Evolutionary conservation across 2,329 filamentous ascomycete species (phyloP).

Genomic region (Aspergillus jensenii): DNA sequence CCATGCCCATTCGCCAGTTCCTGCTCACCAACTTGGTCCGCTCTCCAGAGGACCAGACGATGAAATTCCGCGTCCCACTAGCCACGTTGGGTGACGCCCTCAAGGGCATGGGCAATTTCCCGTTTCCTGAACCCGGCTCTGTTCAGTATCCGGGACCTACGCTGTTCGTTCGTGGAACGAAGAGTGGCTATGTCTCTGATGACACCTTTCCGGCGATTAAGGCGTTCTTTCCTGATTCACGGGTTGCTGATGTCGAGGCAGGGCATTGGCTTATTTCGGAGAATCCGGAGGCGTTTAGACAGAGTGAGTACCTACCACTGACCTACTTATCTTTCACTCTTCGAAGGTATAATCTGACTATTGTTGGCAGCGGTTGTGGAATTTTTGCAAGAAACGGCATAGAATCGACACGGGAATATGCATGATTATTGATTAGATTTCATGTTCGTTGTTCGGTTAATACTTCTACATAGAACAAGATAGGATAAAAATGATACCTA

Average conservation of each 20-base stretch:
- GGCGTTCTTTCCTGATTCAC: constrained; percentile 42
- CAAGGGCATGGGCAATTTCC: constrained; percentile 81
- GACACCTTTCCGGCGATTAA: constrained; percentile 42
- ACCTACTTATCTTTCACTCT: not conserved
- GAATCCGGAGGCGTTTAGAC: constrained; percentile 44
- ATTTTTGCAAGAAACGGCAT: constrained; percentile 28
- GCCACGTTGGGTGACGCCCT: constrained; percentile 66
- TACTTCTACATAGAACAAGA: not conserved
- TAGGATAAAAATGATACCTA: not conserved
- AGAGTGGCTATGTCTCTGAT: constrained; percentile 41
- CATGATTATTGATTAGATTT: not conserved
- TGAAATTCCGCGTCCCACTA: constrained; percentile 79
- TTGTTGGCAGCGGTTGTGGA: constrained; percentile 31
- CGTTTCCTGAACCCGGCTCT: constrained; percentile 71
- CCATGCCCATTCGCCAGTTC: constrained; percentile 81
- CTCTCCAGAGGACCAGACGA: constrained; percentile 49
- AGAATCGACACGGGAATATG: not conserved
- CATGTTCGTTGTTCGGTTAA: not conserved
- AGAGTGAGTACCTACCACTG: constrained; percentile 27
- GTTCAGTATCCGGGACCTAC: constrained; percentile 72
- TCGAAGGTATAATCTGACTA: not conserved
- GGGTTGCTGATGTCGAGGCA: constrained; percentile 41
- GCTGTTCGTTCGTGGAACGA: constrained; percentile 64
- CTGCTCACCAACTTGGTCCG: constrained; percentile 81
- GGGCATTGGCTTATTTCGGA: constrained; percentile 49